These are phyloP conservation scores for Fusarium chaquense DNA, from an alignment of 2,329 filamentous ascomycete species.

Conservation along the genomic window DNA sequence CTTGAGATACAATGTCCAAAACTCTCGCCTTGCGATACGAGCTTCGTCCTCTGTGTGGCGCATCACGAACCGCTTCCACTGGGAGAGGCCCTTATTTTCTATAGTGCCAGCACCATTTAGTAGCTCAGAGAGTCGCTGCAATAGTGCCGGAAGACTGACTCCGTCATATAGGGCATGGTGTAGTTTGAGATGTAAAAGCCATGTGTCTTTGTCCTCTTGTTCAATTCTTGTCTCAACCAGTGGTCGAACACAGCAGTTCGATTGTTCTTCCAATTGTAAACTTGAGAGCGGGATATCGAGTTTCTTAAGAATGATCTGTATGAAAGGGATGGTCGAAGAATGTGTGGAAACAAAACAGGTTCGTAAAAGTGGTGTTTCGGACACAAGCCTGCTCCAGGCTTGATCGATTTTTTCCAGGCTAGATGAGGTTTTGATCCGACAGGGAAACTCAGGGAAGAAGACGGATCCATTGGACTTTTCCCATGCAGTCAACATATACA, in stretches of 20 bases:
- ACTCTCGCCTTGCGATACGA: conserved; percentile 44
- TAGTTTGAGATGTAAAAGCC: conserved; percentile 67
- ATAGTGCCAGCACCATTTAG: conserved; percentile 1
- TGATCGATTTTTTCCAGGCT: conserved; percentile 57
- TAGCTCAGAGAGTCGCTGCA: conserved; percentile 54
- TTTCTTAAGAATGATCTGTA: conserved; percentile 69
- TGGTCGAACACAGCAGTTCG: conserved; percentile 6
- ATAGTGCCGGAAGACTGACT: conserved; percentile 76
- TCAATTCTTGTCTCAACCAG: conserved; percentile 25
- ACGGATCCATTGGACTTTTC: conserved; percentile 72
- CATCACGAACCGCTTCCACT: conserved; percentile 48
- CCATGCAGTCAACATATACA: conserved; percentile 85
- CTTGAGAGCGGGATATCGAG: conserved; percentile 17
- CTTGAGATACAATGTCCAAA: conserved; percentile 59
- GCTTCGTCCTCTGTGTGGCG: conserved; percentile 14
- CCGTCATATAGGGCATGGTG: conserved; percentile 93
- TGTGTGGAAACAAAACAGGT: conserved; percentile 72
- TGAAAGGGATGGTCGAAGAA: conserved; percentile 61
- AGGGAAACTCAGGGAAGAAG: conserved; percentile 81
- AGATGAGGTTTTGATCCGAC: conserved; percentile 60
- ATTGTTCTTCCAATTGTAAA: not conserved
- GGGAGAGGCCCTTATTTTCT: conserved; percentile 14
- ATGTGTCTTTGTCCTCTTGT: conserved; percentile 34
- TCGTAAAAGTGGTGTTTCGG: conserved; percentile 72
- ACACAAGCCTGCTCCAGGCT: conserved; percentile 73